phyloP scores from a whole-genome alignment of 768 basidiomycete species.

The Hygrophoropsis aurantiaca region DNA sequence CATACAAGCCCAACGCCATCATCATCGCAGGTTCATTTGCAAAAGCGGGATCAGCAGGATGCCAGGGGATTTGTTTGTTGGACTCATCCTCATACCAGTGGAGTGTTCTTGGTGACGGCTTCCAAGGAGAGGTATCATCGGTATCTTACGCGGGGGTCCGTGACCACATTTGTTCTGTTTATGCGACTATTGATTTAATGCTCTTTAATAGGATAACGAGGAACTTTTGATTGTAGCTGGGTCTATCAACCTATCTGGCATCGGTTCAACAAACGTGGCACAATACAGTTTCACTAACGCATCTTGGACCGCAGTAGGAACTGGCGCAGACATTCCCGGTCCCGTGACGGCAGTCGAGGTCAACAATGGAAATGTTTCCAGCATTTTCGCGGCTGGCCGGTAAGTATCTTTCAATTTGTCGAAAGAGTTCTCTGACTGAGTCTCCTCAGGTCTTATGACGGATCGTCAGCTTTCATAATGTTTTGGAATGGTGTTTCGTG shows the following conservation, averaged over 20 bases:
- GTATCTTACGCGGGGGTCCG: conserved; percentile 83
- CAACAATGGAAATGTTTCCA: conserved; percentile 76
- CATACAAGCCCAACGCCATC: conserved; percentile 58
- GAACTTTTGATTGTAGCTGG: conserved; percentile 80
- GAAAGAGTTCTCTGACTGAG: conserved; percentile 1
- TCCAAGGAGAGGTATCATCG: conserved; percentile 77
- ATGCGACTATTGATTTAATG: conserved; percentile 6
- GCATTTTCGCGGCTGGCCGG: conserved; percentile 89
- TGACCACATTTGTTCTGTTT: not conserved
- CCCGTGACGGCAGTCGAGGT: conserved; percentile 88
- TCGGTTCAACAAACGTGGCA: conserved; percentile 69
- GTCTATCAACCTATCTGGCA: conserved; percentile 66
- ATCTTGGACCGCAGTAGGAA: conserved; percentile 74
- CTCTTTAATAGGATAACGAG: conserved; percentile 52
- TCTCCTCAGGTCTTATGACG: conserved; percentile 49
- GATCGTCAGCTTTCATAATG: conserved; percentile 66
- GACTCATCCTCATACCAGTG: conserved; percentile 72
- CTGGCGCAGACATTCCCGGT: conserved; percentile 67
- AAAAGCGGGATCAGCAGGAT: conserved; percentile 71
- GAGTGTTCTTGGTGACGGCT: conserved; percentile 75
- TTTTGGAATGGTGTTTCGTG: conserved; percentile 86
- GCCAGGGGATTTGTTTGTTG: conserved; percentile 78
- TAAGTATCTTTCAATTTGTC: conserved; percentile 35
- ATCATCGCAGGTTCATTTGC: conserved; percentile 89
- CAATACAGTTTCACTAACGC: conserved; percentile 68